These are phyloP conservation scores for Leishmania turanica DNA, from an alignment of 208 protist genomes.

Conservation along the genomic window DNA sequence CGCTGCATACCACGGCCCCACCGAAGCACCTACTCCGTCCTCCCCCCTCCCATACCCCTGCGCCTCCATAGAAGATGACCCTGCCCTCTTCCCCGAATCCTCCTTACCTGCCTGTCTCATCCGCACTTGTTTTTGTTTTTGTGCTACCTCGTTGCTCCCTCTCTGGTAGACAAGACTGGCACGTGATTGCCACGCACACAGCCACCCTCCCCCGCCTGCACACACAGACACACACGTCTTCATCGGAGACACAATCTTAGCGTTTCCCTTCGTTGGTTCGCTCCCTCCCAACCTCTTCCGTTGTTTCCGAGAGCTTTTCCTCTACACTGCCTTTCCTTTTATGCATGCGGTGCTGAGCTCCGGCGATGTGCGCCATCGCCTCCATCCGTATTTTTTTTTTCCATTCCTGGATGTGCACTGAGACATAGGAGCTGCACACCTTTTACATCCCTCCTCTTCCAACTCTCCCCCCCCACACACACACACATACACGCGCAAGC, in stretches of 20 bases:
- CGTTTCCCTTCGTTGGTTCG: not conserved
- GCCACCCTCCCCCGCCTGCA: not conserved
- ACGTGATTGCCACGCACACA: not conserved
- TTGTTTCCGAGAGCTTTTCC: not conserved
- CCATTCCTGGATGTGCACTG: not conserved
- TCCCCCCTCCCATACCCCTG: no score
- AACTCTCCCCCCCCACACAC: no score
- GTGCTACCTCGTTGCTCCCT: not conserved
- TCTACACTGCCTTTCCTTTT: not conserved
- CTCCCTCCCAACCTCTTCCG: not conserved
- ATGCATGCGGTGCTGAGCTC: not conserved
- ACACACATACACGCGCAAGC: no score
- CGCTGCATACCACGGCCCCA: not conserved
- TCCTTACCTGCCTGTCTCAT: not conserved
- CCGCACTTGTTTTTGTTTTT: not conserved
- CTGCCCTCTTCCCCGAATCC: not conserved
- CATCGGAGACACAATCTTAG: not conserved
- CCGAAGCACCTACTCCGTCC: not conserved
- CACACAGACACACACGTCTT: not conserved
- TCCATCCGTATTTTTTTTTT: not conserved
- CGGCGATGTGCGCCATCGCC: not conserved
- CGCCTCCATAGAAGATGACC: not conserved
- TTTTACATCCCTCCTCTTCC: not conserved
- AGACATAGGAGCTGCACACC: not conserved
- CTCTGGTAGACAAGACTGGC: not conserved